Conservation (phyloP, 495 filamentous ascomycete genomes). For the Tuber aestivum region DNA sequence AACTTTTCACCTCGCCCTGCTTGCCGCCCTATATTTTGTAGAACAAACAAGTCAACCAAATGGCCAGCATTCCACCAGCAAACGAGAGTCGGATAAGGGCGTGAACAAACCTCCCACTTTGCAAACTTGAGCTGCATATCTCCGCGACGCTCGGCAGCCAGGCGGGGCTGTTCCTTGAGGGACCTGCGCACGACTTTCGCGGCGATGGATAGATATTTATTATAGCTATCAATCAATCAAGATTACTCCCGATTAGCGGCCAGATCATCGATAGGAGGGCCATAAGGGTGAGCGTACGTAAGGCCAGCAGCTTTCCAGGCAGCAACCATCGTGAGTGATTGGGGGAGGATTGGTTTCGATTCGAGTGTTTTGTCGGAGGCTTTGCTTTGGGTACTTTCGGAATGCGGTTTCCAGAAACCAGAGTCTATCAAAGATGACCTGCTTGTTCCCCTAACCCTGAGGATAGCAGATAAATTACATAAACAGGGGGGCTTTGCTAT, state of each 20-base stretch:
- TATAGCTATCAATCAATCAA: constrained; percentile 55
- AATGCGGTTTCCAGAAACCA: constrained; percentile 24
- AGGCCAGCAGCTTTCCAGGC: constrained; percentile 98
- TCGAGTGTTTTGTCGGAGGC: constrained; percentile 22
- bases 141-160: constrained; percentile 81
- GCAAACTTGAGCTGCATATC: constrained; percentile 85
- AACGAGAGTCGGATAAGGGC: background rate
- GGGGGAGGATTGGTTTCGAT: constrained; percentile 21
- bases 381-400: constrained; percentile 20
- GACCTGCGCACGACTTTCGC: constrained; percentile 77
- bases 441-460: constrained; percentile 30
- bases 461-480: background rate
- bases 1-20: constrained; percentile 75
- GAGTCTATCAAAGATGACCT: background rate
- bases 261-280: constrained; percentile 11
- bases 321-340: constrained; percentile 75
- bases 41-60: background rate
- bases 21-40: constrained; percentile 78
- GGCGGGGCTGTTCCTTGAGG: constrained; percentile 85
- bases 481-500: background rate
- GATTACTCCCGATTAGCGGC: constrained; percentile 23
- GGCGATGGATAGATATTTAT: constrained; percentile 73
- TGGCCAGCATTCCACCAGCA: constrained; percentile 16
- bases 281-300: constrained; percentile 58
- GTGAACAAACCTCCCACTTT: constrained; percentile 75